These are phyloP conservation scores for Arthrobotrys iridis DNA, from an alignment of 2,329 filamentous ascomycete species.

Conservation along the genomic window DNA sequence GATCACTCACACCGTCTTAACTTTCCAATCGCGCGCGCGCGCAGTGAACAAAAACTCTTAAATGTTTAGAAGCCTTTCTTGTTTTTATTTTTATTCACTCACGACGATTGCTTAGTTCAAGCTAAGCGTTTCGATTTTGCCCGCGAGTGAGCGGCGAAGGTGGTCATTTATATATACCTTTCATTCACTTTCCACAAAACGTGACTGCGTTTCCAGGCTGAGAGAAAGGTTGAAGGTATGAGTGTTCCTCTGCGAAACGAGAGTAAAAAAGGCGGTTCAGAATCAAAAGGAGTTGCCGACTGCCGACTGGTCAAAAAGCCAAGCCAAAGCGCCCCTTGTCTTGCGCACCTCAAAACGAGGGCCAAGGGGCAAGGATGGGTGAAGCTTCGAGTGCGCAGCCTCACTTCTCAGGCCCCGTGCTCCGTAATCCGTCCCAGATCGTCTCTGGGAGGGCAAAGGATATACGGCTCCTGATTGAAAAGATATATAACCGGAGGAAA, in stretches of 20 bases:
- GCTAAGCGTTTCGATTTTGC: too few species aligned
- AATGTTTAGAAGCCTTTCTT: too few species aligned
- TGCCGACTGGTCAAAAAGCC: conserved; percentile 37
- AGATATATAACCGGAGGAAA: conserved; percentile 6
- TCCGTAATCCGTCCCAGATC: conserved; percentile 20
- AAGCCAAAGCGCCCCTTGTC: conserved; percentile 17
- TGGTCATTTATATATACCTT: conserved; percentile 14
- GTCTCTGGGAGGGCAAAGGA: conserved; percentile 27
- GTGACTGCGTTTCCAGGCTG: conserved; percentile 16
- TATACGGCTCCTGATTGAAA: conserved; percentile 28
- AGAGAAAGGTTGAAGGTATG: background rate
- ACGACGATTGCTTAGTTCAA: too few species aligned
- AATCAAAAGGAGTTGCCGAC: conserved; percentile 17
- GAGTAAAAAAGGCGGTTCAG: background rate
- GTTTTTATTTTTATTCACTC: too few species aligned
- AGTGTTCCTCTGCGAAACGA: conserved; percentile 4
- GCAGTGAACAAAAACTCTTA: too few species aligned
- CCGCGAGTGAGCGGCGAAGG: background rate
- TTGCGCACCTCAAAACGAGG: background rate
- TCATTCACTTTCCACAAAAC: conserved; percentile 12
- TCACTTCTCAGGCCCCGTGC: background rate
- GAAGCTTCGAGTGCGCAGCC: background rate
- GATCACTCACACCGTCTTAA: too few species aligned
- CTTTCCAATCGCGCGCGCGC: too few species aligned
- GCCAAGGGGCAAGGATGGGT: conserved; percentile 8